Conservation (phyloP, 352 stramenopile species). For the Pythium biforme region DNA sequence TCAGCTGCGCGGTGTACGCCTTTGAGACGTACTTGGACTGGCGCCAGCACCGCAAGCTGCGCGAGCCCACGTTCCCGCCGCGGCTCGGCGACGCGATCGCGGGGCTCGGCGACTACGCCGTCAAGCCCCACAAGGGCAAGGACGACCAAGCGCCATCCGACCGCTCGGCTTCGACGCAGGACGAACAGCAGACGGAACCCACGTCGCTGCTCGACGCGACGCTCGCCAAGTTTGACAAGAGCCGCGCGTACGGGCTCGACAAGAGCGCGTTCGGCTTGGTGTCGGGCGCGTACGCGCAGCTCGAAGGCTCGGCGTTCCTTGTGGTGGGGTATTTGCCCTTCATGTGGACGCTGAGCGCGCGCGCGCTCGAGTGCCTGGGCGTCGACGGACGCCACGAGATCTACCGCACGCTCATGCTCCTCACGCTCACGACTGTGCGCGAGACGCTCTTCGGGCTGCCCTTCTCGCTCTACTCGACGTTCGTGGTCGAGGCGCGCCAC, state of each 20-base stretch:
- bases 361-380: conserved; percentile 51
- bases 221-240: conserved; percentile 90
- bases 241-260: conserved; percentile 94
- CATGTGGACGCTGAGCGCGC: conserved; percentile 88
- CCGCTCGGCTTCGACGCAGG: background rate
- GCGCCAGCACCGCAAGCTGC: conserved; percentile 89
- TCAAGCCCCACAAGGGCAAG: conserved; percentile 22
- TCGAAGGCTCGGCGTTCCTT: conserved; percentile 86
- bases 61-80: conserved; percentile 69
- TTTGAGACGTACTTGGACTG: conserved; percentile 93
- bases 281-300: conserved; percentile 79
- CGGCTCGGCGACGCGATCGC: conserved; percentile 54
- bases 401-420: conserved; percentile 70
- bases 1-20: conserved; percentile 89
- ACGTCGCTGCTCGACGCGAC: conserved; percentile 83
- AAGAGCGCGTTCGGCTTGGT: conserved; percentile 96
- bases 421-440: conserved; percentile 60
- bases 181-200: conserved; percentile 2
- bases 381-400: conserved; percentile 80
- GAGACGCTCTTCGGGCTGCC: conserved; percentile 64
- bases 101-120: conserved; percentile 41
- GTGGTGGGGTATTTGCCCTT: conserved; percentile 92
- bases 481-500: conserved; percentile 95
- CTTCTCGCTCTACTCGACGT: conserved; percentile 92
- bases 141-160: conserved; percentile 10